Evolutionary conservation across 139 green algal species (phyloP).

Genomic region (Penium margaritaceum): DNA sequence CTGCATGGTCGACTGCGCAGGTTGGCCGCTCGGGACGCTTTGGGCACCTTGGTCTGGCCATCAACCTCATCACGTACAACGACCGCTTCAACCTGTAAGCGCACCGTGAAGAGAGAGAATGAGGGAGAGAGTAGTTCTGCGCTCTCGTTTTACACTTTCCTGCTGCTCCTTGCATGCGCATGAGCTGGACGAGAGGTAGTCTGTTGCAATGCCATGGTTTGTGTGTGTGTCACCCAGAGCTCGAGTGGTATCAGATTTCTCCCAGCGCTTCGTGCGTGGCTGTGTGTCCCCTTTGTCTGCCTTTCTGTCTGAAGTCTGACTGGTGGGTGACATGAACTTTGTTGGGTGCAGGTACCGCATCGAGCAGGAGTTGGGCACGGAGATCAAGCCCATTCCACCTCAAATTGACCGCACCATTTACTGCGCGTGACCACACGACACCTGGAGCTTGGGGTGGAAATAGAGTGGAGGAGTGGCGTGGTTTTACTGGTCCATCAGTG

Average conservation of each 20-base stretch:
- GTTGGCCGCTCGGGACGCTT: constrained; percentile 91
- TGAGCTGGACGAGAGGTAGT: too few relatives aligned
- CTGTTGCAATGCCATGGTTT: neutral
- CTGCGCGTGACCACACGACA: constrained; percentile 84
- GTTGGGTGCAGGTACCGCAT: constrained; percentile 64
- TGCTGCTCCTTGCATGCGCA: too few relatives aligned
- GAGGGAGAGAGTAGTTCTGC: too few relatives aligned
- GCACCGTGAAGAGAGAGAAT: too few relatives aligned
- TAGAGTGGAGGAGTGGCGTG: too few relatives aligned
- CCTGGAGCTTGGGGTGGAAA: constrained; percentile 97
- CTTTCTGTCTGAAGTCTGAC: neutral
- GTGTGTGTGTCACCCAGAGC: too few relatives aligned
- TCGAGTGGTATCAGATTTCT: too few relatives aligned
- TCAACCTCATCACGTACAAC: constrained; percentile 98
- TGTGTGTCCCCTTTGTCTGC: neutral
- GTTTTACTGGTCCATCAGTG: too few relatives aligned
- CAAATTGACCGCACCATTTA: constrained; percentile 94
- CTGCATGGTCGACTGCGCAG: constrained; percentile 40
- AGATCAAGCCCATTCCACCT: constrained; percentile 97
- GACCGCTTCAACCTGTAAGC: constrained; percentile 93
- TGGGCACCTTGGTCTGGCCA: constrained; percentile 93
- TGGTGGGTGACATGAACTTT: constrained; percentile 3
- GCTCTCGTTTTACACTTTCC: too few relatives aligned
- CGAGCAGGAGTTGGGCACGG: constrained; percentile 97
- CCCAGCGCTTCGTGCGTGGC: too few relatives aligned